A percentile compares a stretch with the other conserved stretches of the same genome.
These are phyloP conservation scores for Solanum chmielewskii DNA, from an alignment of 257 asterid genomes.

Conservation along the genomic window DNA sequence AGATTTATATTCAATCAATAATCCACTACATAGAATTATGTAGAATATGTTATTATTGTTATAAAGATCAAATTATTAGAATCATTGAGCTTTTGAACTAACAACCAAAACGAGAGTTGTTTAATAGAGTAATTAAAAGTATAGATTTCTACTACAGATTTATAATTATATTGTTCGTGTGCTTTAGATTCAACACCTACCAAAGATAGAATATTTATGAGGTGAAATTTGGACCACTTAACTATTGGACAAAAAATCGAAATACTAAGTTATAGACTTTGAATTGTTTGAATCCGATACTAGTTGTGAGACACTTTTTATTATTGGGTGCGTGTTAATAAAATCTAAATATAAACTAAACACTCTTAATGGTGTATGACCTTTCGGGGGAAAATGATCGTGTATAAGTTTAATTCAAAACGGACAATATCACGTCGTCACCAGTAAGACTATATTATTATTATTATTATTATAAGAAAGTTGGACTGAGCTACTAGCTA, in stretches of 20 bases:
- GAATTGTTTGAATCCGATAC: background rate
- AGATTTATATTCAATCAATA: no score
- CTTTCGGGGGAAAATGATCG: rapidly evolving
- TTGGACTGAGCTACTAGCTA: background rate
- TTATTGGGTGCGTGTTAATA: background rate
- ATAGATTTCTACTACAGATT: background rate
- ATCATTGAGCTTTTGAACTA: background rate
- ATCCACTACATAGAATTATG: background rate
- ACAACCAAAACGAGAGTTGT: background rate
- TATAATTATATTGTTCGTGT: background rate
- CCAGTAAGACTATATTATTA: background rate
- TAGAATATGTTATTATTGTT: background rate
- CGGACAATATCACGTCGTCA: background rate
- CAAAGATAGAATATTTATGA: background rate
- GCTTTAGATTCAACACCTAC: background rate
- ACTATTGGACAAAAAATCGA: no score
- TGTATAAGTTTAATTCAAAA: rapidly evolving
- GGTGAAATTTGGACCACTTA: background rate
- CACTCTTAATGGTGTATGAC: background rate
- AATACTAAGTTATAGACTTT: background rate
- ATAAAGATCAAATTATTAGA: rapidly evolving
- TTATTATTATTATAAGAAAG: background rate
- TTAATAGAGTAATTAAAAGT: background rate
- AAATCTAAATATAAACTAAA: background rate
- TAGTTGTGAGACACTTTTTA: background rate